These are phyloP conservation scores for Solanum dulcamara DNA, from an alignment of 257 asterid genomes.

Conservation along the genomic window DNA sequence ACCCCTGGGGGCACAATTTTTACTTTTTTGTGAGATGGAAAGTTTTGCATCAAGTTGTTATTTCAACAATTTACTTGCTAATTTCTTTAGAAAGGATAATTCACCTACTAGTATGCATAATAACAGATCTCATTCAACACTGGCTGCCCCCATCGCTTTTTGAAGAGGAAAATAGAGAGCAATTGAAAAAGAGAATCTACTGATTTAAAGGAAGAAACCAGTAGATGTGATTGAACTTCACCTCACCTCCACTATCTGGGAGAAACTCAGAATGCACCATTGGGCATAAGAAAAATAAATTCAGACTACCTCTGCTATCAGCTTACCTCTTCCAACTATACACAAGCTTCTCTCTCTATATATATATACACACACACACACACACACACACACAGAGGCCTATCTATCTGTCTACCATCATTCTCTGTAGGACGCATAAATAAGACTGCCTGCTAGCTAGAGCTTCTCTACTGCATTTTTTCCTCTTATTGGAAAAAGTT, in stretches of 20 bases:
- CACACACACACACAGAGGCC: background rate
- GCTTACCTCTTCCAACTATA: background rate
- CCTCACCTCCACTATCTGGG: background rate
- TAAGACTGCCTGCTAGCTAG: background rate
- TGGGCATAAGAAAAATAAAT: background rate
- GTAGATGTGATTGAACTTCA: background rate
- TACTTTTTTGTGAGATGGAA: background rate
- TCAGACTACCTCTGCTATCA: background rate
- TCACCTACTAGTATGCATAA: background rate
- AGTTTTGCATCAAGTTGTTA: background rate
- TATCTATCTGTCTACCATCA: background rate
- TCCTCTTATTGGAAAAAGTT: background rate
- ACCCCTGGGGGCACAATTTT: background rate
- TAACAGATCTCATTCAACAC: background rate
- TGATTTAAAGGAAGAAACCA: background rate
- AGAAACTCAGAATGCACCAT: background rate
- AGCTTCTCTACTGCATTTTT: background rate
- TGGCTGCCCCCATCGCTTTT: background rate
- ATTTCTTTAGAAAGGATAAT: background rate
- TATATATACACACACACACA: background rate
- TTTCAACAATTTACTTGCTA: background rate
- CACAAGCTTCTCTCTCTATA: background rate
- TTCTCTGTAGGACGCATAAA: background rate
- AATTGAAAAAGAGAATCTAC: background rate
- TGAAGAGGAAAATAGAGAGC: background rate